Conservation (phyloP, 2,329 filamentous ascomycete species). For the Aspergillus novoparasiticus region DNA sequence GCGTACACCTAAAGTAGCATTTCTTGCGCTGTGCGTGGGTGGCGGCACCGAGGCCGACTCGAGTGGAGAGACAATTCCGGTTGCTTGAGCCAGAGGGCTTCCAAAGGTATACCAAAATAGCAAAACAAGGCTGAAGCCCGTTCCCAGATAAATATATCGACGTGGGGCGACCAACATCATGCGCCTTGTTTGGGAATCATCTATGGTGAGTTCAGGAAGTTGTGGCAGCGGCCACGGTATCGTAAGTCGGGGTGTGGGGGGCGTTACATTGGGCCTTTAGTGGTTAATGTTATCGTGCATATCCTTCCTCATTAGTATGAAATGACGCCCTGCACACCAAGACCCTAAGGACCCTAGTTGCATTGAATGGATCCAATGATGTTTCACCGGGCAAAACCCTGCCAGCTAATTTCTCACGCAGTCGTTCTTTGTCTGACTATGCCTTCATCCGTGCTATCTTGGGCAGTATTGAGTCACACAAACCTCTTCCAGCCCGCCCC, state of each 20-base stretch:
- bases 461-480: background rate
- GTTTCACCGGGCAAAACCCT: background rate
- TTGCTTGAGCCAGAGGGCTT: background rate
- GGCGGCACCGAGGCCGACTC: background rate
- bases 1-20: constrained; percentile 13
- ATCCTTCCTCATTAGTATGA: background rate
- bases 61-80: background rate
- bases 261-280: background rate
- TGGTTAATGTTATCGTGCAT: background rate
- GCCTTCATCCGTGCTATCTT: background rate
- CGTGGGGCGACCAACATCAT: background rate
- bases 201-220: background rate
- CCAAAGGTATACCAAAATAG: background rate
- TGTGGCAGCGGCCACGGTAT: background rate
- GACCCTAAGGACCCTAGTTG: background rate
- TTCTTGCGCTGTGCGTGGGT: background rate
- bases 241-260: background rate
- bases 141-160: background rate
- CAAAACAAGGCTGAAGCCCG: background rate
- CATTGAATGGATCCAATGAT: background rate
- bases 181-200: background rate
- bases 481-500: background rate
- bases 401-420: background rate
- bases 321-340: background rate
- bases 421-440: background rate